Evolutionary conservation across 345 rosid species (phyloP).

Genomic region (Brassica napus): Da-Ae NC_063438.1:6806501-6807000

Average conservation of each 20-base stretch:
- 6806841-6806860: no score
- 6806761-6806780: neutral
- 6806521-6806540: conserved; percentile 8
- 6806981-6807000: no score
- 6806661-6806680: conserved; percentile 21
- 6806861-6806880: no score
- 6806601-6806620: conserved; percentile 59
- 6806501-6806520: conserved; percentile 18
- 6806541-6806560: conserved; percentile 36
- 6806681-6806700: conserved; percentile 22
- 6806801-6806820: conserved; percentile 21
- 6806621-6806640: conserved; percentile 43
- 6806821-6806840: no score
- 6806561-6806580: conserved; percentile 38
- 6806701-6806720: conserved; percentile 4
- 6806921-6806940: no score
- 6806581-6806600: conserved; percentile 58
- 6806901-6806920: no score
- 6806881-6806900: no score
- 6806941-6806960: no score
- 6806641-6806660: conserved; percentile 12
- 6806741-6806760: neutral
- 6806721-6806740: neutral
- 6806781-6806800: neutral
- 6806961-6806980: no score